These are phyloP conservation scores for Trichoderma aggressivum DNA, from an alignment of 2,329 filamentous ascomycete species.

Conservation along the genomic window DNA sequence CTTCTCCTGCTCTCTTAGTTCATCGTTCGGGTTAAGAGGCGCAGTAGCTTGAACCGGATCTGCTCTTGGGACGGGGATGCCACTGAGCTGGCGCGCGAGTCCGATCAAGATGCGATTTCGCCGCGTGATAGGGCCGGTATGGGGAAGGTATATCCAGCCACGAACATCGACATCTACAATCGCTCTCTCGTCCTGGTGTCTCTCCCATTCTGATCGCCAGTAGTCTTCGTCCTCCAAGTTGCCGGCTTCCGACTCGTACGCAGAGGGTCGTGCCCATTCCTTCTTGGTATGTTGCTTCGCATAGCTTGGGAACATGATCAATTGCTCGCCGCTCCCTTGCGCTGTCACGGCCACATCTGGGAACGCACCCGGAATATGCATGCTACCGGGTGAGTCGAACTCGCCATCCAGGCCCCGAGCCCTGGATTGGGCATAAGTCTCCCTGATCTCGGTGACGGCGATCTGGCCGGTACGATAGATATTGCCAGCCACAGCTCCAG, in stretches of 20 bases:
- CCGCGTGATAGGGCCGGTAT: slow-evolving; percentile 77
- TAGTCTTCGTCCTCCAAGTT: slow-evolving; percentile 57
- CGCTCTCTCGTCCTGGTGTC: slow-evolving; percentile 75
- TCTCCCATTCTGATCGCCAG: slow-evolving; percentile 76
- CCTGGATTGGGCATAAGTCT: slow-evolving; percentile 56
- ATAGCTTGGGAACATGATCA: slow-evolving; percentile 94
- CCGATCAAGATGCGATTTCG: slow-evolving; percentile 85
- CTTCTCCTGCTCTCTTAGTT: slow-evolving; percentile 56
- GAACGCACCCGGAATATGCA: slow-evolving; percentile 69
- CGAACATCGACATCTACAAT: slow-evolving; percentile 91
- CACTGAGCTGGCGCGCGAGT: slow-evolving; percentile 81
- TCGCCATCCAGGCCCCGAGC: slow-evolving; percentile 31
- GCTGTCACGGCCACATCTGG: slow-evolving; percentile 79
- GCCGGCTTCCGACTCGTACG: slow-evolving; percentile 39
- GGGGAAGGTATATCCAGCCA: slow-evolving; percentile 91
- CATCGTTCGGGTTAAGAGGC: slow-evolving; percentile 40
- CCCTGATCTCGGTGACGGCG: slow-evolving; percentile 56
- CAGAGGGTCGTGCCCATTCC: slow-evolving; percentile 33
- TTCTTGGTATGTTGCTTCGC: slow-evolving; percentile 66
- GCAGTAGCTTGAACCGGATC: slow-evolving; percentile 27
- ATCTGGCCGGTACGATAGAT: slow-evolving; percentile 55
- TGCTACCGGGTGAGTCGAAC: slow-evolving; percentile 30
- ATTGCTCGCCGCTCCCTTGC: slow-evolving; percentile 81
- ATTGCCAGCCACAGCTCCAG: slow-evolving; percentile 51
- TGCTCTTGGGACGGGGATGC: slow-evolving; percentile 67